phyloP scores from a whole-genome alignment of 2,329 filamentous ascomycete genomes.

The Clonostachys rhizophaga region DNA sequence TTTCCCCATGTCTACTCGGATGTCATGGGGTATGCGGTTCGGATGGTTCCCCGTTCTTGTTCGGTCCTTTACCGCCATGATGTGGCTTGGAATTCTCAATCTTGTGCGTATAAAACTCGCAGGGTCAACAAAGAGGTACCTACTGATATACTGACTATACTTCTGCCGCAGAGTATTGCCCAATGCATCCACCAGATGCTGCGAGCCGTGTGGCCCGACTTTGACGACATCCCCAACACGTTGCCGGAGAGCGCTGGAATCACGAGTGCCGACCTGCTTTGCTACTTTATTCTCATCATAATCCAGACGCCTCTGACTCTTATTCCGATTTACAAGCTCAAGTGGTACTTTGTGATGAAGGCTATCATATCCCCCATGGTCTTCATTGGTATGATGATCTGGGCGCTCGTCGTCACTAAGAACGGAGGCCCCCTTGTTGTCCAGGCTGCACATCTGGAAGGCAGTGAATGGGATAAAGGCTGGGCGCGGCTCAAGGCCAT shows the following conservation, averaged over 20 bases:
- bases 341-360: conserved; percentile 24
- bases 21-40: conserved; percentile 28
- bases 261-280: conserved; percentile 29
- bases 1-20: conserved; percentile 22
- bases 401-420: conserved; percentile 10
- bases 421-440: conserved; percentile 10
- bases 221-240: conserved; percentile 17
- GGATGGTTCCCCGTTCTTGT: conserved; percentile 24
- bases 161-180: too few relatives aligned
- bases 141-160: conserved; percentile 5
- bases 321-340: conserved; percentile 27
- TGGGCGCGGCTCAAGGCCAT: too few relatives aligned
- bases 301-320: conserved; percentile 33
- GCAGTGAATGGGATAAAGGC: too few relatives aligned
- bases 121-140: conserved; percentile 50
- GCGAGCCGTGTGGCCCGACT: conserved; percentile 32
- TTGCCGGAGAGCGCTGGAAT: neutral
- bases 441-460: too few relatives aligned
- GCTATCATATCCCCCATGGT: conserved; percentile 10
- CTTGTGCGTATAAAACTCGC: conserved; percentile 36
- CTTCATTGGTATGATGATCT: conserved; percentile 1
- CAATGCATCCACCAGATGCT: conserved; percentile 9
- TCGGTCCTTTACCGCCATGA: conserved; percentile 38
- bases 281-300: conserved; percentile 40
- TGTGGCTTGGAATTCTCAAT: conserved; percentile 55